Conservation (phyloP, 2,329 filamentous ascomycete genomes). For the Ceratocystis destructans region DNA sequence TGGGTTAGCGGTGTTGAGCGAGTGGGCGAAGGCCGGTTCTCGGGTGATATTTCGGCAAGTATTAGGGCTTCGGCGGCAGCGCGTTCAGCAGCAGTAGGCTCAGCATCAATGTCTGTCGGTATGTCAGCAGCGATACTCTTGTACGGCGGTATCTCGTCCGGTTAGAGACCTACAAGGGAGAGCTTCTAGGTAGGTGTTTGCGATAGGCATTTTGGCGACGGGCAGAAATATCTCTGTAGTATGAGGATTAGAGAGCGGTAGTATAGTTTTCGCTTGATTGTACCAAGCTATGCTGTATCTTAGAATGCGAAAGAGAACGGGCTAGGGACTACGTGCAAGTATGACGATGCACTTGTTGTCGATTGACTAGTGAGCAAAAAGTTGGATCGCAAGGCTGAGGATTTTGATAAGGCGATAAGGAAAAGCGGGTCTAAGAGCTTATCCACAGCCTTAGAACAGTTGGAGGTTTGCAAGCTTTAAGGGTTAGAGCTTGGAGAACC, state of each 20-base stretch:
- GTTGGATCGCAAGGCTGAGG: background rate
- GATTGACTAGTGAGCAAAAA: background rate
- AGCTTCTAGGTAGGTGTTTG: constrained; percentile 51
- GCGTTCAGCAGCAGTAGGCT: constrained; percentile 50
- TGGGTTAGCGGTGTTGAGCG: constrained; percentile 32
- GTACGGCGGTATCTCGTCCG: background rate
- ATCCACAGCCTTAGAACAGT: background rate
- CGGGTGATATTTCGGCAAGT: constrained; percentile 44
- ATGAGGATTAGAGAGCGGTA: background rate
- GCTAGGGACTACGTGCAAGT: background rate
- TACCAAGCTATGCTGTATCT: too few relatives aligned
- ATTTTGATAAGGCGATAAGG: background rate
- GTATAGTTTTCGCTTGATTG: background rate
- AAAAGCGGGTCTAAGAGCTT: background rate
- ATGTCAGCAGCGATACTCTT: constrained; percentile 12
- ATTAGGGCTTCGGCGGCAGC: constrained; percentile 57
- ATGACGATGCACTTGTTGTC: background rate
- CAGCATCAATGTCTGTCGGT: constrained; percentile 61
- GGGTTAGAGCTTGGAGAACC: background rate
- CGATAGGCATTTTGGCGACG: constrained; percentile 22
- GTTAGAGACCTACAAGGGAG: constrained; percentile 52
- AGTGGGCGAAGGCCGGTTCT: constrained; percentile 30
- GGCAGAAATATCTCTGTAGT: background rate
- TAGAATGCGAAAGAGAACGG: background rate
- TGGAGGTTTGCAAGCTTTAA: background rate